These are phyloP conservation scores for Sarocladium oryzae DNA, from an alignment of 2,329 filamentous ascomycete genomes.

Conservation along the genomic window DNA sequence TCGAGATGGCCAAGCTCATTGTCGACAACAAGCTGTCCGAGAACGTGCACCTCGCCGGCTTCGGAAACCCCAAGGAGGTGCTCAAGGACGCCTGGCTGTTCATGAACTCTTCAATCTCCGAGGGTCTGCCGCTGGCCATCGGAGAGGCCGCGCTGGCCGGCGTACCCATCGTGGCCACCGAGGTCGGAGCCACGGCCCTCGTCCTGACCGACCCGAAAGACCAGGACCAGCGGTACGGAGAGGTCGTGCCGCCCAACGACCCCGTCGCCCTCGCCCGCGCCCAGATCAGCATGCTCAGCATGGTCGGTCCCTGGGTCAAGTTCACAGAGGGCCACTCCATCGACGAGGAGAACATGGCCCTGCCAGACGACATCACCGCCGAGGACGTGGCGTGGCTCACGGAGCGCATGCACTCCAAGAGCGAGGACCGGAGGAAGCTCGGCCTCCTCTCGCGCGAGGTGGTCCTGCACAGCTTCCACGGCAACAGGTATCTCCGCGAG, in stretches of 20 bases:
- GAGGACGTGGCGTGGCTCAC: slow-evolving; percentile 48
- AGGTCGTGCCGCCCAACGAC: slow-evolving; percentile 59
- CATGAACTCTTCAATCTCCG: slow-evolving; percentile 50
- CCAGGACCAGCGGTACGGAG: slow-evolving; percentile 45
- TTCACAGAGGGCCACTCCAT: slow-evolving; percentile 36
- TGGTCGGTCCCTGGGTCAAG: slow-evolving; percentile 54
- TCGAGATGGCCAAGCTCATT: slow-evolving; percentile 51
- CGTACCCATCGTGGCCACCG: slow-evolving; percentile 49
- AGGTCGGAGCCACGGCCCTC: slow-evolving; percentile 48
- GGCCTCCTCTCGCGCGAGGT: slow-evolving; percentile 53
- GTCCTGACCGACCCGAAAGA: slow-evolving; percentile 47
- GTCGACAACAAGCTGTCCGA: slow-evolving; percentile 46
- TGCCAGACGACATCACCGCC: slow-evolving; percentile 34
- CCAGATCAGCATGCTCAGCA: slow-evolving; percentile 54
- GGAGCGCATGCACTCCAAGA: slow-evolving; percentile 54
- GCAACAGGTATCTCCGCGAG: slow-evolving; percentile 53
- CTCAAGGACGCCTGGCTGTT: slow-evolving; percentile 52
- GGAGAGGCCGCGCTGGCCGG: slow-evolving; percentile 52
- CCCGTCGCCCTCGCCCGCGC: slow-evolving; percentile 52
- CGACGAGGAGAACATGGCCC: slow-evolving; percentile 32
- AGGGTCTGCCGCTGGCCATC: slow-evolving; percentile 49
- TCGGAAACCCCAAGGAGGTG: slow-evolving; percentile 48
- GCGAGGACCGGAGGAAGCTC: slow-evolving; percentile 45
- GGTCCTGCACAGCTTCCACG: slow-evolving; percentile 52
- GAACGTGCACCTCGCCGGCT: slow-evolving; percentile 46